These are phyloP conservation scores for Leccinum variicolor DNA, from an alignment of 768 basidiomycete species.

Conservation along the genomic window DNA sequence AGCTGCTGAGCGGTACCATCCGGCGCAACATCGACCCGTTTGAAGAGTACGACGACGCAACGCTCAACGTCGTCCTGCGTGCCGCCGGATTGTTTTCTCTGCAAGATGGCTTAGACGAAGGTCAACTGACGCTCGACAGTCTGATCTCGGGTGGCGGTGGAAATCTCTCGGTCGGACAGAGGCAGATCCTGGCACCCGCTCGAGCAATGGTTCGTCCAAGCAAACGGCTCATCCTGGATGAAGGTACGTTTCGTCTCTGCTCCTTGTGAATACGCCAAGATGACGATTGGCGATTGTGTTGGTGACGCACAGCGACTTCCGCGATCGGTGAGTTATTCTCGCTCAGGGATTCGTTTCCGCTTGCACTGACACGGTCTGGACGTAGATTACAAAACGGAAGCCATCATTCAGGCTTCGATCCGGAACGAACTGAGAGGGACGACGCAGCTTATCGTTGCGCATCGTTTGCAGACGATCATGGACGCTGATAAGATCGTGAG, in stretches of 20 bases:
- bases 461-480: constrained; percentile 56
- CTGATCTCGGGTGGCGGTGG: constrained; percentile 41
- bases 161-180: constrained; percentile 56
- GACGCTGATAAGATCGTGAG: constrained; percentile 58
- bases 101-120: constrained; percentile 36
- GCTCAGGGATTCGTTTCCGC: background rate
- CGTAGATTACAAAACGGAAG: constrained; percentile 50
- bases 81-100: constrained; percentile 45
- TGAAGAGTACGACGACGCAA: constrained; percentile 49
- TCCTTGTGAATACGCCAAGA: background rate
- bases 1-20: constrained; percentile 46
- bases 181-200: constrained; percentile 58
- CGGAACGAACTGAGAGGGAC: constrained; percentile 42
- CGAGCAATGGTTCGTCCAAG: constrained; percentile 54
- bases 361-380: background rate
- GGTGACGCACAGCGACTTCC: constrained; percentile 36
- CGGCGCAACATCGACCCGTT: constrained; percentile 64
- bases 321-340: constrained; percentile 34
- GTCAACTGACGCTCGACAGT: constrained; percentile 42
- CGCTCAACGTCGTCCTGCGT: constrained; percentile 46
- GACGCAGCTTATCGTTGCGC: constrained; percentile 58
- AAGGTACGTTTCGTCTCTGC: constrained; percentile 31
- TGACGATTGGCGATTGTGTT: background rate
- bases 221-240: constrained; percentile 57
- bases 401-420: constrained; percentile 54